Evolutionary conservation across 2,329 filamentous ascomycete species (phyloP).

Genomic region (Dothistroma septosporum): DNA sequence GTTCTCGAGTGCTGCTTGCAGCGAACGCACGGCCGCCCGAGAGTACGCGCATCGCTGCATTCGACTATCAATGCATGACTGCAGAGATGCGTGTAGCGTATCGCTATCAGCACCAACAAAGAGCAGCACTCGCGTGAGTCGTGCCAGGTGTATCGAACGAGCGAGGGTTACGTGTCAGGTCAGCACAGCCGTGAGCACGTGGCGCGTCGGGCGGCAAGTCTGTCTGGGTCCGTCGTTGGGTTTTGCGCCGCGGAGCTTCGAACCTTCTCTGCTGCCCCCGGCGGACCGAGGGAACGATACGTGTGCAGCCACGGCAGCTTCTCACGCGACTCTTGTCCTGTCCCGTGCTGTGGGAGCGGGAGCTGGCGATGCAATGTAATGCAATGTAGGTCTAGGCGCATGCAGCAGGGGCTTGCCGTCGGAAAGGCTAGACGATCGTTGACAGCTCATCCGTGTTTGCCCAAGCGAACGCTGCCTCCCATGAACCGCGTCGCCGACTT

Average conservation of each 20-base stretch:
- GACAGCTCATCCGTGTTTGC: slow-evolving; percentile 3
- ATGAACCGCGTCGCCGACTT: background rate
- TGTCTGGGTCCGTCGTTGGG: too few relatives aligned
- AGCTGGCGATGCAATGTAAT: background rate
- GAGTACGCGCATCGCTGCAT: background rate
- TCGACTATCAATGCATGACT: background rate
- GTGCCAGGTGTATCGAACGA: slow-evolving; percentile 1
- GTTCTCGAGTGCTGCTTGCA: background rate
- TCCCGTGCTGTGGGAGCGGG: background rate
- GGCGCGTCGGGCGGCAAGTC: background rate
- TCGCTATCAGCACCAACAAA: background rate
- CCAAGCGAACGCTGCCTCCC: background rate
- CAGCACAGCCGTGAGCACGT: background rate
- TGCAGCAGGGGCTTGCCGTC: slow-evolving; percentile 2
- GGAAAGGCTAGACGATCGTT: slow-evolving; percentile 4
- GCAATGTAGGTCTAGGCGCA: too few relatives aligned
- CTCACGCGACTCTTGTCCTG: slow-evolving; percentile 1
- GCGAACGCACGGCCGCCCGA: background rate
- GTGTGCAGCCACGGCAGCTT: background rate
- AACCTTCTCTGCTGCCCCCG: background rate
- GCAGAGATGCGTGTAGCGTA: background rate
- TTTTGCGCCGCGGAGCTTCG: background rate
- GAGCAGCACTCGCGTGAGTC: background rate
- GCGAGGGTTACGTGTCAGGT: background rate
- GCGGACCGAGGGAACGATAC: background rate